phyloP scores from a whole-genome alignment of 2,329 filamentous ascomycete species.

The Bisporella sp. region DNA sequence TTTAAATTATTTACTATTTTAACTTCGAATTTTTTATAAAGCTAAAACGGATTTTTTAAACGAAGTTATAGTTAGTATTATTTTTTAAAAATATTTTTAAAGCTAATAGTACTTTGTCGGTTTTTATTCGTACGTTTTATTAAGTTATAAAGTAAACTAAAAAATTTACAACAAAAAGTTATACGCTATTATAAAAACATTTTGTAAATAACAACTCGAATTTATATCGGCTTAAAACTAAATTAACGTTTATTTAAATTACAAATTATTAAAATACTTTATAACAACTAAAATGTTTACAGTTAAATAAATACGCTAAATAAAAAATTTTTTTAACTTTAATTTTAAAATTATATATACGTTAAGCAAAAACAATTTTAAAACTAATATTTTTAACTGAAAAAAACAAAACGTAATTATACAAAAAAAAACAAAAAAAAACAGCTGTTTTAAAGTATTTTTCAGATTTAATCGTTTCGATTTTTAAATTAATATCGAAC shows the following conservation, averaged over 20 bases:
- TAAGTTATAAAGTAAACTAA: slow-evolving; percentile 27
- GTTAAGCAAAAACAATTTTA: not conserved
- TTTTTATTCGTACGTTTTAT: slow-evolving; percentile 13
- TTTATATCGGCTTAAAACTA: not conserved
- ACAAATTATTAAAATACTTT: slow-evolving; percentile 9
- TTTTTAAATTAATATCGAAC: too few relatives aligned
- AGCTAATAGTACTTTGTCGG: slow-evolving; percentile 7
- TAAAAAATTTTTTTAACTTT: not conserved
- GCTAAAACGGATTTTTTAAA: slow-evolving; percentile 7
- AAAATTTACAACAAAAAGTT: slow-evolving; percentile 25
- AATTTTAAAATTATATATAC: slow-evolving; percentile 6
- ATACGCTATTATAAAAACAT: slow-evolving; percentile 19
- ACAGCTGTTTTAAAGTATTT: not conserved
- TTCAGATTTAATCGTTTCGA: too few relatives aligned
- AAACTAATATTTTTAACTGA: not conserved
- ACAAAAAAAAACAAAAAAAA: not conserved
- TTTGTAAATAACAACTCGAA: slow-evolving; percentile 4
- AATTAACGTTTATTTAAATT: not conserved
- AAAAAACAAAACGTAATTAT: not conserved
- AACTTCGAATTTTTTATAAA: not conserved
- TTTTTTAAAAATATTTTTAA: slow-evolving; percentile 1
- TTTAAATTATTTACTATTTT: not conserved
- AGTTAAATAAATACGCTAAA: not conserved
- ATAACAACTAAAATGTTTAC: slow-evolving; percentile 8
- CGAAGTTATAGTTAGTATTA: slow-evolving; percentile 4